These are phyloP conservation scores for Lactarius hatsudake DNA, from an alignment of 768 basidiomycete species.

Conservation along the genomic window DNA sequence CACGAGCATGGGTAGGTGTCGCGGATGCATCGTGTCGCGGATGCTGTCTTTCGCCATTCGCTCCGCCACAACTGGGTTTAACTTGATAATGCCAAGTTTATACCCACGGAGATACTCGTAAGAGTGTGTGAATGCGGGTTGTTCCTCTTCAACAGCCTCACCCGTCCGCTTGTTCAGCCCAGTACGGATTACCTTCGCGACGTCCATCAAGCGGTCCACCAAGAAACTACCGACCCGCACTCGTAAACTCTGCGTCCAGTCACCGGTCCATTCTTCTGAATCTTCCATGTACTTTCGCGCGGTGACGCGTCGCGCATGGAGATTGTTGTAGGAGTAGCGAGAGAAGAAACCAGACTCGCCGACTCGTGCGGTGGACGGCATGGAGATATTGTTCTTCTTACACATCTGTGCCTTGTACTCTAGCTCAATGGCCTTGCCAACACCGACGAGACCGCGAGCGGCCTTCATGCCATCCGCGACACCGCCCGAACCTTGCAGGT, in stretches of 20 bases:
- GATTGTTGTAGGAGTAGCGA: slow-evolving; percentile 53
- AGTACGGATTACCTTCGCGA: slow-evolving; percentile 70
- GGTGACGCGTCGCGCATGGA: slow-evolving; percentile 63
- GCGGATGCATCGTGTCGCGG: slow-evolving; percentile 76
- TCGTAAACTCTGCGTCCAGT: slow-evolving; percentile 78
- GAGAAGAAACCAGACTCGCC: slow-evolving; percentile 51
- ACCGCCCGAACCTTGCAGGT: slow-evolving; percentile 71
- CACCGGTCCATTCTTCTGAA: slow-evolving; percentile 68
- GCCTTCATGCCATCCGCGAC: slow-evolving; percentile 88
- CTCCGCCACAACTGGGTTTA: slow-evolving; percentile 78
- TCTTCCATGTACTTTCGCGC: slow-evolving; percentile 64
- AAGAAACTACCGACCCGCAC: slow-evolving; percentile 80
- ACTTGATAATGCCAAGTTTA: slow-evolving; percentile 87
- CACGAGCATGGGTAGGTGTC: slow-evolving; percentile 94
- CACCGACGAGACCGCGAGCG: slow-evolving; percentile 69
- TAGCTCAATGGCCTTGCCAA: slow-evolving; percentile 83
- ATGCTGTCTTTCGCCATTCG: slow-evolving; percentile 74
- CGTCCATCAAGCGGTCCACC: slow-evolving; percentile 79
- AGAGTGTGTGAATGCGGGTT: slow-evolving; percentile 87
- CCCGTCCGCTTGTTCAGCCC: slow-evolving; percentile 56
- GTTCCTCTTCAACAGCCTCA: slow-evolving; percentile 66
- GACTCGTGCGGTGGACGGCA: slow-evolving; percentile 31
- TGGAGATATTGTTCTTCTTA: slow-evolving; percentile 54
- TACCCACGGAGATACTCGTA: slow-evolving; percentile 94
- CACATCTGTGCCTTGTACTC: slow-evolving; percentile 88